phyloP scores from a whole-genome alignment of 192 early-diverging fungal species.

The Paraglomus occultum region DNA sequence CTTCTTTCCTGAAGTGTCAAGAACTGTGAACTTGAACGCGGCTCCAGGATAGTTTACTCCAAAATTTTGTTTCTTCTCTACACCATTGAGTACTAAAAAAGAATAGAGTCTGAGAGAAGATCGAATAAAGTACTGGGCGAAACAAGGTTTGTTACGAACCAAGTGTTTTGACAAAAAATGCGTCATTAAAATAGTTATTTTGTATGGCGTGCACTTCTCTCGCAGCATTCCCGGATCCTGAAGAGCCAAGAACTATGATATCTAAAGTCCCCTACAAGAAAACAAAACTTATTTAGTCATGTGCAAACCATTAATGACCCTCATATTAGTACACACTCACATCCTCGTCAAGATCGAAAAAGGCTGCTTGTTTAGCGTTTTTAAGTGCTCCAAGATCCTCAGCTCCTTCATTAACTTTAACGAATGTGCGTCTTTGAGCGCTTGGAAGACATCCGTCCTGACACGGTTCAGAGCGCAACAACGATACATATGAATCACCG shows the following conservation, averaged over 20 bases:
- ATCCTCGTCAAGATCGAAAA: slow-evolving; percentile 90
- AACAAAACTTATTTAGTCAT: neutral
- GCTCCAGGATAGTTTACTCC: slow-evolving; percentile 83
- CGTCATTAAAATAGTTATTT: slow-evolving; percentile 93
- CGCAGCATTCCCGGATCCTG: slow-evolving; percentile 39
- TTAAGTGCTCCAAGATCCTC: slow-evolving; percentile 50
- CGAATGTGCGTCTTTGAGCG: slow-evolving; percentile 62
- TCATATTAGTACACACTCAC: slow-evolving; percentile 46
- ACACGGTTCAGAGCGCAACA: slow-evolving; percentile 70
- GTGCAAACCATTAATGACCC: neutral
- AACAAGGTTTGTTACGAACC: slow-evolving; percentile 47
- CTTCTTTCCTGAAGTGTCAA: slow-evolving; percentile 74
- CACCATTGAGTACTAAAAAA: slow-evolving; percentile 22
- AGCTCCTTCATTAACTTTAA: slow-evolving; percentile 62
- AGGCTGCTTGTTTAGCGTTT: slow-evolving; percentile 62
- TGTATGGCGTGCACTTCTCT: slow-evolving; percentile 59
- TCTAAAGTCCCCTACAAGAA: slow-evolving; percentile 71
- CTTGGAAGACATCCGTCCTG: slow-evolving; percentile 42
- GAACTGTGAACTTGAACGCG: slow-evolving; percentile 83
- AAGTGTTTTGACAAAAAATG: slow-evolving; percentile 87
- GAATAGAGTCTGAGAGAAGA: neutral
- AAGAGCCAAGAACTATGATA: slow-evolving; percentile 63
- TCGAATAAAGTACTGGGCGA: neutral
- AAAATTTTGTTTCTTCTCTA: slow-evolving; percentile 40
- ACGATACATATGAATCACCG: slow-evolving; percentile 52